Conservation (phyloP, 352 stramenopile genomes). For the Elongisporangium anandrum region DNA sequence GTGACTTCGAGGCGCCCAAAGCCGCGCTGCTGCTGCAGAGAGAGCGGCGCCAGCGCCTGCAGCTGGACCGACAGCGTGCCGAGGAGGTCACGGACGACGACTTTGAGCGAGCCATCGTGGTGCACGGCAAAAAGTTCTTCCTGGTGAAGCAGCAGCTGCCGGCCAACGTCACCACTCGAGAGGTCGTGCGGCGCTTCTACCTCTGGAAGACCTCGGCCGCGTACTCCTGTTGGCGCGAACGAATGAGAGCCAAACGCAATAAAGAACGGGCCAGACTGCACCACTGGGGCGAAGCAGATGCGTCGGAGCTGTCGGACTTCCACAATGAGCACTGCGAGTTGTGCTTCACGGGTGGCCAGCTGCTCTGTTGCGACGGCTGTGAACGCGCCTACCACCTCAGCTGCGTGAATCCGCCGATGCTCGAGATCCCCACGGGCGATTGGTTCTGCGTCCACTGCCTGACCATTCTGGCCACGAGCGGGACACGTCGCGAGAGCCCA, state of each 20-base stretch:
- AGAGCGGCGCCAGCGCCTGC: conserved; percentile 22
- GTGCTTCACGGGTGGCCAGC: conserved; percentile 55
- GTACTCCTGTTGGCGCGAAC: conserved; percentile 45
- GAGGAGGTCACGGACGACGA: conserved; percentile 25
- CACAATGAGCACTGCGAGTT: conserved; percentile 65
- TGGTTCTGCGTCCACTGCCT: conserved; percentile 57
- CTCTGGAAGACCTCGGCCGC: conserved; percentile 55
- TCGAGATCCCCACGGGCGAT: conserved; percentile 43
- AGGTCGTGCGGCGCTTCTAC: conserved; percentile 65
- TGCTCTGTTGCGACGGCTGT: conserved; percentile 69
- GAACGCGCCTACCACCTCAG: conserved; percentile 66
- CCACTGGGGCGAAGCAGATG: conserved; percentile 33
- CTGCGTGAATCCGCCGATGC: conserved; percentile 63
- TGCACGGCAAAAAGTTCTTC: conserved; percentile 61
- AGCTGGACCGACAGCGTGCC: conserved; percentile 14
- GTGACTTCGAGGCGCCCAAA: conserved; percentile 38
- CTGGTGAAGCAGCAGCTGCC: conserved; percentile 52
- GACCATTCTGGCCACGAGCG: conserved; percentile 13
- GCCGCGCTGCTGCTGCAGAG: conserved; percentile 31
- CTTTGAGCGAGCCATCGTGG: conserved; percentile 36
- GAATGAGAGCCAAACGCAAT: conserved; percentile 27
- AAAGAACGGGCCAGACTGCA: conserved; percentile 42
- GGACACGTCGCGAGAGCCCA: conserved; percentile 7
- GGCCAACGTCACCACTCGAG: conserved; percentile 23
- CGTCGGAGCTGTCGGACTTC: conserved; percentile 33